Evolutionary conservation across 257 asterid genomes (phyloP).

Genomic region (Coffea canephora): DNA sequence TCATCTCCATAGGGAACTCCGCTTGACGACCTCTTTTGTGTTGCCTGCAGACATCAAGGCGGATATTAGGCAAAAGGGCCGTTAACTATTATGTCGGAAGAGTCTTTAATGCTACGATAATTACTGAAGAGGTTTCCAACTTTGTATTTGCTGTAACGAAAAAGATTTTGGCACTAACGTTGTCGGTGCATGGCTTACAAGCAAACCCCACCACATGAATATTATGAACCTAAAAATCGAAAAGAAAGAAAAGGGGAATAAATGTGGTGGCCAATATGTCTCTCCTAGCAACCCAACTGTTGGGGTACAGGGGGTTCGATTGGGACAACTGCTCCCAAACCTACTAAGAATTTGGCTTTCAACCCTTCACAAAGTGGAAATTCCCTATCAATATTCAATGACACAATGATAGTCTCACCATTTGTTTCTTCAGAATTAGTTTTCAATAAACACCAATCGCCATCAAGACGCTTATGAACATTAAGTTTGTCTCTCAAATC

Average conservation of each 20-base stretch:
- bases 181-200: not conserved
- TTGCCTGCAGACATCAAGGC: conserved; percentile 39
- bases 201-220: not conserved
- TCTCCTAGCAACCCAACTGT: not conserved
- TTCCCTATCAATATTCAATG: not conserved
- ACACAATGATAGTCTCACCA: not conserved
- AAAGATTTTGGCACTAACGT: not conserved
- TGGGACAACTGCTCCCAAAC: not conserved
- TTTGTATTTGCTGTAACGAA: not conserved
- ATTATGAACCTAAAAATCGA: not conserved
- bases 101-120: not conserved
- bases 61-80: not conserved
- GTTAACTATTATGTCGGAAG: not conserved
- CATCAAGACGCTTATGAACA: not conserved
- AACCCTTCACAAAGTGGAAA: not conserved
- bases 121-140: no score
- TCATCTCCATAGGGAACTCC: conserved; percentile 73
- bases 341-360: not conserved
- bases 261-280: not conserved
- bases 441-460: not conserved
- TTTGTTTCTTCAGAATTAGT: not conserved
- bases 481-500: not conserved
- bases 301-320: not conserved
- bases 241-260: not conserved
- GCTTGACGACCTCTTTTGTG: conserved; percentile 43